These are phyloP conservation scores for Plectosphaerella sp. DNA, from an alignment of 2,329 filamentous ascomycete species.

Conservation along the genomic window DNA sequence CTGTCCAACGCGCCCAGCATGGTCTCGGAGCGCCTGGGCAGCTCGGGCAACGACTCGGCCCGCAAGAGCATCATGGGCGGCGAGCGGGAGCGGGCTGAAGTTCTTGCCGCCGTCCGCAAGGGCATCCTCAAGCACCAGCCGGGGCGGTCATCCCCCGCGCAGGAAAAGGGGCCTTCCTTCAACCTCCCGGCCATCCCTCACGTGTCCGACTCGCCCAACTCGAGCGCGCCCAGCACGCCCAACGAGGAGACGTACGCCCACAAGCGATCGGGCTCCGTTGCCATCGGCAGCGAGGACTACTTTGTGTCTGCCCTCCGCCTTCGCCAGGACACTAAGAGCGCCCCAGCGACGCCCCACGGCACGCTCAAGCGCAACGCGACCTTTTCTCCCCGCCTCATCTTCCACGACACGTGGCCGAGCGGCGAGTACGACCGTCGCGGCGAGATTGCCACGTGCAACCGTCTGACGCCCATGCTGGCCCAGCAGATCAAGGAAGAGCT, in stretches of 20 bases:
- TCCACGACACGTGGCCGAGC: conserved; percentile 94
- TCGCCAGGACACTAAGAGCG: conserved; percentile 71
- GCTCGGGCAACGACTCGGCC: conserved; percentile 57
- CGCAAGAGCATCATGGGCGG: conserved; percentile 89
- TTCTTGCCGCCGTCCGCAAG: conserved; percentile 87
- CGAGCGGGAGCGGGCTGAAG: conserved; percentile 85
- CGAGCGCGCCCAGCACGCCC: conserved; percentile 84
- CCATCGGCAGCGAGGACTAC: conserved; percentile 81
- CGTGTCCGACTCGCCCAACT: conserved; percentile 73
- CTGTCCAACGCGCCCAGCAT: conserved; percentile 44
- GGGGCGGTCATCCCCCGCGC: conserved; percentile 7
- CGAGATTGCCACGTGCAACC: conserved; percentile 96
- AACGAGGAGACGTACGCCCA: conserved; percentile 70
- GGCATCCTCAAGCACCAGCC: conserved; percentile 84
- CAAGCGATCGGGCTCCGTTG: conserved; percentile 63
- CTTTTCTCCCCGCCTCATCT: conserved; percentile 91
- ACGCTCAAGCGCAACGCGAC: conserved; percentile 59
- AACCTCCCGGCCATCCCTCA: conserved; percentile 57
- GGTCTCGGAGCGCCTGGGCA: conserved; percentile 46
- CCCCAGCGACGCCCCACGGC: conserved; percentile 72
- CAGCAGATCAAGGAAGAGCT: conserved; percentile 99
- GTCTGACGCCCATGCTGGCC: conserved; percentile 90
- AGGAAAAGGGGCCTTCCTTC: conserved; percentile 6
- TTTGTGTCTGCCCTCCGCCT: conserved; percentile 76
- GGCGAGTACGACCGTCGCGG: conserved; percentile 94